Percentiles rank a stretch among this genome's conserved stretches.
Evolutionary conservation across 257 asterid species (phyloP).

Genomic region (Plectranthus barbatus): DNA sequence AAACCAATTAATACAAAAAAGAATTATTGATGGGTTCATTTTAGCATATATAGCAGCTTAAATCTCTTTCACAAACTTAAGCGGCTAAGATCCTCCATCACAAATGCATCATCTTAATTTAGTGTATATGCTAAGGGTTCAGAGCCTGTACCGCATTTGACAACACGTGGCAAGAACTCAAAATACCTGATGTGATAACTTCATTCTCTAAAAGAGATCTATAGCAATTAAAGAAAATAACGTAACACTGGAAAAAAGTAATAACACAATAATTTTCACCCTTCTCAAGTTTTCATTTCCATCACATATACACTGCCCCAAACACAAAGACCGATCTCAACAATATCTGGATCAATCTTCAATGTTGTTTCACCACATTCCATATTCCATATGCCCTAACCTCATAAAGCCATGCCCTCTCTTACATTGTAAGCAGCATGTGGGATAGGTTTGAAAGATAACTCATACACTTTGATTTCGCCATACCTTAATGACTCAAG

Average conservation of each 20-base stretch:
- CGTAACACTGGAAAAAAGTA: neutral
- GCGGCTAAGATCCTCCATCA: neutral
- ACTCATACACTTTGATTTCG: neutral
- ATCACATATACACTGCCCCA: neutral
- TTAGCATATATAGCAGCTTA: neutral
- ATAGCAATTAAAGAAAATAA: neutral
- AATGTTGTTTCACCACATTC: neutral
- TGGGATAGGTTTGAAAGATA: neutral
- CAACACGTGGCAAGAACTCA: constrained; percentile 9
- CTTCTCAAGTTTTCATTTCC: neutral
- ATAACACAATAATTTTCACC: neutral
- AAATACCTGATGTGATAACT: neutral
- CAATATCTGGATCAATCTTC: neutral
- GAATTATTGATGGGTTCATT: neutral
- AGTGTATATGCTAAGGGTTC: neutral
- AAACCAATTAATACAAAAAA: neutral
- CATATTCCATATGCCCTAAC: neutral
- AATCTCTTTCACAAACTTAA: neutral
- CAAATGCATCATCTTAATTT: neutral
- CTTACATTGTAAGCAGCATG: neutral
- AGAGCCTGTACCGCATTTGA: neutral
- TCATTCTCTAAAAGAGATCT: neutral
- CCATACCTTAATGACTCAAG: neutral
- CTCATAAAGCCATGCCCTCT: neutral
- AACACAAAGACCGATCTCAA: neutral